phyloP scores from a whole-genome alignment of 23 red algal genomes.

The Gracilaria domingensis region DNA sequence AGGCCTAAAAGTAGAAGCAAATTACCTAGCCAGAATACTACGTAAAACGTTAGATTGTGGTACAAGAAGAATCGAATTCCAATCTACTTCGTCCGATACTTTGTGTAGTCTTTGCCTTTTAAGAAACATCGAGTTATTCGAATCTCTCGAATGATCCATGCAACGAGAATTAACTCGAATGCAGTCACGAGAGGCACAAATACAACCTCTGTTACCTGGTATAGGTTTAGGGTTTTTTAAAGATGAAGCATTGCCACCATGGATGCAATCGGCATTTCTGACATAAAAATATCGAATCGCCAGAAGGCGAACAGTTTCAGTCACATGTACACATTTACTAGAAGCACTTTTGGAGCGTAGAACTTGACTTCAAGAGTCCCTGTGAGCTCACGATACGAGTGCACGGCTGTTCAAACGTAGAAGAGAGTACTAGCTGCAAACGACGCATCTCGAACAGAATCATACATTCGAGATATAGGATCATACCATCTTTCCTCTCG shows the following conservation, averaged over 20 bases:
- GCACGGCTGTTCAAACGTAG: slow-evolving; percentile 78
- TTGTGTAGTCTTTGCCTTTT: slow-evolving; percentile 67
- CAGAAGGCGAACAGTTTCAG: slow-evolving; percentile 59
- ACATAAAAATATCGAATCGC: slow-evolving; percentile 64
- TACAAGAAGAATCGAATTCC: slow-evolving; percentile 89
- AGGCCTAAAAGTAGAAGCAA: slow-evolving; percentile 60
- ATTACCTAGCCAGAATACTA: slow-evolving; percentile 73
- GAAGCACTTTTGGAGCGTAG: slow-evolving; percentile 75
- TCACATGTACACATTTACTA: slow-evolving; percentile 60
- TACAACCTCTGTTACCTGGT: slow-evolving; percentile 54
- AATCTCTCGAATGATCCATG: slow-evolving; percentile 73
- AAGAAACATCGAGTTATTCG: slow-evolving; percentile 65
- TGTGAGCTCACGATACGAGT: slow-evolving; percentile 68
- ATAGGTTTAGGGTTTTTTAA: slow-evolving; percentile 48
- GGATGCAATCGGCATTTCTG: slow-evolving; percentile 69
- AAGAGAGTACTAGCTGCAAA: slow-evolving; percentile 76
- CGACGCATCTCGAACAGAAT: slow-evolving; percentile 58
- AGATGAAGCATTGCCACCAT: slow-evolving; percentile 72
- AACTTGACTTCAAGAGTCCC: slow-evolving; percentile 53
- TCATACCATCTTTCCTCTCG: slow-evolving; percentile 50
- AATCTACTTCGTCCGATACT: slow-evolving; percentile 85
- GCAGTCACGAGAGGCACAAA: slow-evolving; percentile 48
- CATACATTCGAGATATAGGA: slow-evolving; percentile 62
- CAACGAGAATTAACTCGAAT: slow-evolving; percentile 58
- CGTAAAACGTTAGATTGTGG: slow-evolving; percentile 80